Evolutionary conservation across 2,329 filamentous ascomycete species (phyloP).

Genomic region (Graphium sp.): DNA sequence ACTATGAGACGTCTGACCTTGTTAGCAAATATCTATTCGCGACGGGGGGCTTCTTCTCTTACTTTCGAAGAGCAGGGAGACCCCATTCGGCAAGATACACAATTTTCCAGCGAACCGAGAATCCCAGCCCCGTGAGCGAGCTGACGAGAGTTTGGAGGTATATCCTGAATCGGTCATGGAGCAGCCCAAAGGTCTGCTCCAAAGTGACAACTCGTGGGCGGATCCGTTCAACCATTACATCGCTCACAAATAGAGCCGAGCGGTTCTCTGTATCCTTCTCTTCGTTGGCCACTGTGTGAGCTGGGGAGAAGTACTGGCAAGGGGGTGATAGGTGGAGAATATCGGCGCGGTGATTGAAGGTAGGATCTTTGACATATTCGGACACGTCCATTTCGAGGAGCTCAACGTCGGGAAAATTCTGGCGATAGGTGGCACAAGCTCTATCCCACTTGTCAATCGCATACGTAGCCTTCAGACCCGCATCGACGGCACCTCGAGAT

Average conservation of each 20-base stretch:
- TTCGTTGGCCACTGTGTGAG: conserved; percentile 49
- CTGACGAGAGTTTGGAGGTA: conserved; percentile 44
- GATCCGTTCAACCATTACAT: conserved; percentile 35
- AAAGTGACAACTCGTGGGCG: conserved; percentile 57
- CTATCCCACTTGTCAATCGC: conserved; percentile 45
- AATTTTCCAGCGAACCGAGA: conserved; percentile 54
- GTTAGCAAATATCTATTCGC: too few species aligned
- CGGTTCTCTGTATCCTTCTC: conserved; percentile 55
- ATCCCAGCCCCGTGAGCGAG: conserved; percentile 47
- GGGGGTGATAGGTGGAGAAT: conserved; percentile 62
- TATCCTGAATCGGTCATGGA: conserved; percentile 28
- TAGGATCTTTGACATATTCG: conserved; percentile 25
- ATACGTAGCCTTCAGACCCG: conserved; percentile 40
- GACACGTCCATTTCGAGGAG: conserved; percentile 30
- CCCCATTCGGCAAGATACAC: conserved; percentile 34
- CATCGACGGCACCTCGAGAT: conserved; percentile 41
- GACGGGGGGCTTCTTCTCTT: too few species aligned
- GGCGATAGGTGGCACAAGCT: conserved; percentile 38
- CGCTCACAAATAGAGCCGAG: conserved; percentile 35
- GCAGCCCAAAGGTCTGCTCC: conserved; percentile 62
- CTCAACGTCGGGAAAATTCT: conserved; percentile 36
- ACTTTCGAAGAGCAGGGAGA: conserved; percentile 27
- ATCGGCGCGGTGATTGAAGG: conserved; percentile 26
- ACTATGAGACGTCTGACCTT: conserved; percentile 41
- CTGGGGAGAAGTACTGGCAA: conserved; percentile 60